Evolutionary conservation across 495 filamentous ascomycete genomes (phyloP), one percentile per base, ranked within the genome.

Genomic region (Talaromyces proteolyticus): DNA sequence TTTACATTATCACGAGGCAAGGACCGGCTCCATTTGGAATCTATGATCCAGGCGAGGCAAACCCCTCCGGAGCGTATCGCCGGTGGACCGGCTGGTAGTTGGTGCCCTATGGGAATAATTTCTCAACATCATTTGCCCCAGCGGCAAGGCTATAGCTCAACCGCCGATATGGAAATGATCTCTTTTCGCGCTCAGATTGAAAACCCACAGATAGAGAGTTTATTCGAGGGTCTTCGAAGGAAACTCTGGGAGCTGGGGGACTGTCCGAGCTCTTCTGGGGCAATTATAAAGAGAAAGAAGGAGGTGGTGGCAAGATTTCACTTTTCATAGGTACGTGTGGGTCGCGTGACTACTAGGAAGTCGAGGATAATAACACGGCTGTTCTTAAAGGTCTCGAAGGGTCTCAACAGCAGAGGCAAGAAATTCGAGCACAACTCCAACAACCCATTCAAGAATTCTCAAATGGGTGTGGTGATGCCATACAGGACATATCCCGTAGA

Each of bases 391-490:
- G 11, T 42, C 16, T 3, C 39, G 22, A 42, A 42, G 39, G 22
- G 39, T 19, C 17, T 11, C 19, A 20, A 42, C 19, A 42, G 19
- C 39, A 20, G 39, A 42, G 22, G 17, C 6, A 11, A 42, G 16
- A 20, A 8, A 20, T 42, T 42, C 39, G 17, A 3, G 22, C 6
- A 42, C 11, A 42, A 42, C 39, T 42, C 37, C 19, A 52, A 40
- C 42, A 38, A 23, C 46, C 44, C 45, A 34, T 52, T 47, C 43
- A 52, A 29, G 42, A 52, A 24, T 52, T 52, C 23, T 52, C 42
- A 16, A 23, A 47, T 11, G 14, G 22, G 22, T 42, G 39, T 20
- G 39, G 39, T 11, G 39, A 42, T 42, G 22, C n/a, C 40, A 38
- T 45, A 47, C 50, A 52, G 29, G 19, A 47, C 37, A 10, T 52